Base-by-base conservation (phyloP, 768 basidiomycete genomes). In the Termitomyces titanicus region DNA sequence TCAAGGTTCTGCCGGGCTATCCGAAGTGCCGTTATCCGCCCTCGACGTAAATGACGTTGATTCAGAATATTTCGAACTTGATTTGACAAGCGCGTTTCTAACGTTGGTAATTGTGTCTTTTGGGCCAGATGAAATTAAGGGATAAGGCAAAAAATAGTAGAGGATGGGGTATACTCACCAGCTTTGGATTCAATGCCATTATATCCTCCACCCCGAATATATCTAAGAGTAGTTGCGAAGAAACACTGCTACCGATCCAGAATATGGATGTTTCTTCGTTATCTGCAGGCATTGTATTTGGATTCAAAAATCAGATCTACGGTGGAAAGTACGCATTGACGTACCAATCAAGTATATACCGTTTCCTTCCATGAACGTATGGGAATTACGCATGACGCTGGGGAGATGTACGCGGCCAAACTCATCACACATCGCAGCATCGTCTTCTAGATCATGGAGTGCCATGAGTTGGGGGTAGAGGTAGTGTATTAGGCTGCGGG, bases 1-100 rank as follows among this genome's bases (percentile, higher is more conserved):
- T 99, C 97, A 68, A 94, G 76, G 66, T 97, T 92, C 68, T 98
- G 97, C 9, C 97, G 82, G 0, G 92, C 91, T 25, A 98, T 78
- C 34, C 84, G 72, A 61, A 94, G 75, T 66, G 84, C 89, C 7
- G 78, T 74, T 33, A 68, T 63, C 3, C 74, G 67, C 3, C 83
- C 78, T 31, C 86, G 79, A 55, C 84, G 79, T 2, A 72, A 63
- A 49, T 77, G 74, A 22, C 91, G 82, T 60, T 86, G 75, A 0
- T 82, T 78, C n/a, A 99, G 72, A 62, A 99, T 85, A 68, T 94
- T 94, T 55, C 84, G 84, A 1, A 96, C 79, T 74, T 97, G 96
- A 4, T 72, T 79, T 0, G 97, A 98, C 5, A 98, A 74, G 2
- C 79, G 80, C 0, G 89, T 92, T 4, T 83, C 77, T 3, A 96